Evolutionary conservation across 768 basidiomycete species (phyloP).

Genomic region (Glaciozyma martinii): DNA sequence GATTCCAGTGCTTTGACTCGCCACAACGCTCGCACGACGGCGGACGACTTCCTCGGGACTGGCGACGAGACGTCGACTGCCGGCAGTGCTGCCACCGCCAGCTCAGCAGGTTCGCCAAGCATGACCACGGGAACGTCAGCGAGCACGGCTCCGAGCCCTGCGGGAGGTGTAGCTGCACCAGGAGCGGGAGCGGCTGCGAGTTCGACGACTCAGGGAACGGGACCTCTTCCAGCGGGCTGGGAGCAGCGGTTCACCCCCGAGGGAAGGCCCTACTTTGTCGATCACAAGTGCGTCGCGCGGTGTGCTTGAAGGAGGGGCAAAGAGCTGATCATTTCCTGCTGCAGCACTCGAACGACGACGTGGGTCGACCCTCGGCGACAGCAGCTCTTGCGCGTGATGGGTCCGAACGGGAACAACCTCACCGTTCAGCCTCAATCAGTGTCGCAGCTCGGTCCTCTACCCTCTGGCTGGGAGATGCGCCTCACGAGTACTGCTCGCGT

Average conservation of each 20-base stretch:
- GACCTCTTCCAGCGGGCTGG: constrained; percentile 92
- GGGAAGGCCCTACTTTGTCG: constrained; percentile 96
- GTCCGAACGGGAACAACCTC: constrained; percentile 77
- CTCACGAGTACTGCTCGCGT: constrained; percentile 95
- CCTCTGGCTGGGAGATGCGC: constrained; percentile 99
- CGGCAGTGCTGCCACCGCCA: constrained; percentile 43
- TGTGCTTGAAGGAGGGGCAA: neutral
- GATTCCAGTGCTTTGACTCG: constrained; percentile 54
- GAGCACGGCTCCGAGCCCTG: constrained; percentile 32
- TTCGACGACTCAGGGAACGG: constrained; percentile 63
- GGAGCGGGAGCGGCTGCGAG: constrained; percentile 36
- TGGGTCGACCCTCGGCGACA: constrained; percentile 99
- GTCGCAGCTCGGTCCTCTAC: constrained; percentile 89
- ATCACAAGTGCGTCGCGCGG: constrained; percentile 57
- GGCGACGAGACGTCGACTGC: constrained; percentile 37
- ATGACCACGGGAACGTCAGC: constrained; percentile 32
- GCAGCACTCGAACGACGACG: constrained; percentile 82
- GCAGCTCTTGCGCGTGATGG: constrained; percentile 93
- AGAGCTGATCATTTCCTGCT: neutral
- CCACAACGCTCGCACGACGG: constrained; percentile 47
- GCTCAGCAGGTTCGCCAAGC: constrained; percentile 18
- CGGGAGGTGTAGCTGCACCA: constrained; percentile 28
- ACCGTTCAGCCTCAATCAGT: constrained; percentile 89
- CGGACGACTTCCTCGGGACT: constrained; percentile 37
- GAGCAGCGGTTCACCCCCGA: constrained; percentile 98